Evolutionary conservation across 2,329 filamentous ascomycete genomes (phyloP).

Genomic region (Penicillium palitans): DNA sequence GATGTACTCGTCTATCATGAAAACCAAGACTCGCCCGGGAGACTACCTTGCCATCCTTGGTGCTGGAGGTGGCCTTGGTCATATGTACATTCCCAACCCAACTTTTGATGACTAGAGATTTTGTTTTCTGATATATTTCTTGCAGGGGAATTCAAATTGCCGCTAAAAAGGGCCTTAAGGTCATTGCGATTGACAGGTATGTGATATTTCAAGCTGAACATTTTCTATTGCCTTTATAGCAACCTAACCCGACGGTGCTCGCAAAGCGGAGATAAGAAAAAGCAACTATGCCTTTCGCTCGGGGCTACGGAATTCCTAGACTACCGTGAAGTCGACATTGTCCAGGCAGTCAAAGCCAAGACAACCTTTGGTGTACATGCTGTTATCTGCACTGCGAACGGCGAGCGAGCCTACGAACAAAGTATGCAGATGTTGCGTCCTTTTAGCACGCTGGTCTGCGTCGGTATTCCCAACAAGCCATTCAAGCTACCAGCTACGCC

Average conservation of each 20-base stretch:
- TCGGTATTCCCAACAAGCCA: slow-evolving; percentile 47
- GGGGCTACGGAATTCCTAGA: slow-evolving; percentile 39
- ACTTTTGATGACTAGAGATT: not conserved
- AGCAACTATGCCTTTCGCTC: slow-evolving; percentile 34
- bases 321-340: slow-evolving; percentile 39
- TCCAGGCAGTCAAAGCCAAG: slow-evolving; percentile 40
- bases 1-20: slow-evolving; percentile 43
- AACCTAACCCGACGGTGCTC: not conserved
- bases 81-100: slow-evolving; percentile 32
- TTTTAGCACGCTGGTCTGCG: slow-evolving; percentile 50
- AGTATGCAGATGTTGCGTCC: slow-evolving; percentile 47
- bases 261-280: slow-evolving; percentile 36
- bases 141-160: slow-evolving; percentile 42
- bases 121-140: not conserved
- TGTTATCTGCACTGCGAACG: slow-evolving; percentile 50
- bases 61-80: slow-evolving; percentile 42
- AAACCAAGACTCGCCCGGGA: slow-evolving; percentile 36
- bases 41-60: slow-evolving; percentile 41
- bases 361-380: slow-evolving; percentile 50
- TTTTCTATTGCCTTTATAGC: not conserved
- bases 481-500: slow-evolving; percentile 50
- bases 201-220: not conserved
- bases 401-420: slow-evolving; percentile 46
- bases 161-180: slow-evolving; percentile 36
- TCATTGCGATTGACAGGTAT: slow-evolving; percentile 42